Evolutionary conservation across 345 rosid genomes (phyloP).

Genomic region (Rhizophora mangle): DNA sequence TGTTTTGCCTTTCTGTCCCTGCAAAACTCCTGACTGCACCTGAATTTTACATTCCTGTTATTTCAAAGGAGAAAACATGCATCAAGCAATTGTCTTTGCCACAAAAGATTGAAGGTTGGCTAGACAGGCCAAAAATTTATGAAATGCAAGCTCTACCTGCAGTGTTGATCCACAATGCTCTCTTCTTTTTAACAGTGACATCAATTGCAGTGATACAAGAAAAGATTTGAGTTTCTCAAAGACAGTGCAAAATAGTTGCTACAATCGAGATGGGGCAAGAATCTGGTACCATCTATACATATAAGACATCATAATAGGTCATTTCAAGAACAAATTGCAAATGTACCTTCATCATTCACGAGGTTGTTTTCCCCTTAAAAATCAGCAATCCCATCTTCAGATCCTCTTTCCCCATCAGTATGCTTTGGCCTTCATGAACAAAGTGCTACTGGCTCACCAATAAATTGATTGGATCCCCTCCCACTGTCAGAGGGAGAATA

Average conservation of each 20-base stretch:
- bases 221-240: neutral
- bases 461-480: constrained; percentile 38
- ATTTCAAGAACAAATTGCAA: neutral
- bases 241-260: neutral
- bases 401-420: constrained; percentile 16
- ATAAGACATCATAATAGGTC: too few species aligned
- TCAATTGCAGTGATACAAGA: constrained; percentile 29
- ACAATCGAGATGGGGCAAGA: too few species aligned
- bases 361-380: constrained; percentile 43
- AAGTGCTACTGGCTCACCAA: constrained; percentile 18
- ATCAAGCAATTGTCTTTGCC: neutral
- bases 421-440: constrained; percentile 12
- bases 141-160: constrained; percentile 26
- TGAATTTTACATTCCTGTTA: constrained; percentile 13
- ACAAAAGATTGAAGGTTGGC: neutral
- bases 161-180: constrained; percentile 21
- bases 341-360: constrained; percentile 37
- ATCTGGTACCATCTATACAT: too few species aligned
- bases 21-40: constrained; percentile 26
- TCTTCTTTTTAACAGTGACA: constrained; percentile 24
- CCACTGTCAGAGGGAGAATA: constrained; percentile 29
- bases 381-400: constrained; percentile 27
- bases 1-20: constrained; percentile 35
- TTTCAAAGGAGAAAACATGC: neutral
- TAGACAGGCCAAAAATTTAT: neutral